phyloP scores from a whole-genome alignment of 441 rosid genomes.

The Aquilaria agallochum region DNA sequence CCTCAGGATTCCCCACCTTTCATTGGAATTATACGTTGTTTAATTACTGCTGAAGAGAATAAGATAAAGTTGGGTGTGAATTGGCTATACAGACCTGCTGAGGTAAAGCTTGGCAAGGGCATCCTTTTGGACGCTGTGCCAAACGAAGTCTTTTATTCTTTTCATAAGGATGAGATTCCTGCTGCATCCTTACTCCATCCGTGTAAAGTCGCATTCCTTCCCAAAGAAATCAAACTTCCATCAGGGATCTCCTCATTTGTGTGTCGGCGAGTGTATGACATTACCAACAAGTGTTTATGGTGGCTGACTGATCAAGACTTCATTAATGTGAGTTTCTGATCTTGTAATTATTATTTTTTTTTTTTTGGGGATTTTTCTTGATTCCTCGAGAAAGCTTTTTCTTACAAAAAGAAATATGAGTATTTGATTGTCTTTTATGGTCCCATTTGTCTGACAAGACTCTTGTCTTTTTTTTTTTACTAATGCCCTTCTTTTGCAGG shows the following conservation, averaged over 20 bases:
- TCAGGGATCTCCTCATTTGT: slow-evolving; percentile 68
- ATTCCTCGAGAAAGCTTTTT: no score
- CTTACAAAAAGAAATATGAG: no score
- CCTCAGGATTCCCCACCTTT: slow-evolving; percentile 69
- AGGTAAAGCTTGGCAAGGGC: slow-evolving; percentile 78
- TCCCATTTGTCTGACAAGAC: not conserved
- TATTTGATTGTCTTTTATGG: not conserved
- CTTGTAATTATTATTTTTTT: not conserved
- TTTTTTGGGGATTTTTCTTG: not conserved
- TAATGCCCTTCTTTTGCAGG: slow-evolving; percentile 28
- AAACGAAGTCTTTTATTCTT: slow-evolving; percentile 79
- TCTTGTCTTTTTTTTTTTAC: slow-evolving; percentile 1
- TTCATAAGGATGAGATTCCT: slow-evolving; percentile 80
- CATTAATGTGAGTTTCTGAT: slow-evolving; percentile 50
- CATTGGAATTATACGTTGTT: slow-evolving; percentile 57
- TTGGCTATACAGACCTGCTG: slow-evolving; percentile 77
- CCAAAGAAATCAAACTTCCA: slow-evolving; percentile 63
- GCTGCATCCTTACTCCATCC: slow-evolving; percentile 76
- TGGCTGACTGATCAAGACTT: slow-evolving; percentile 87
- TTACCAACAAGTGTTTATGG: slow-evolving; percentile 60
- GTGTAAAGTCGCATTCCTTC: slow-evolving; percentile 76
- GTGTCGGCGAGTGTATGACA: slow-evolving; percentile 76
- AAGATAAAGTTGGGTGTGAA: slow-evolving; percentile 48
- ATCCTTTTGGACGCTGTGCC: slow-evolving; percentile 68
- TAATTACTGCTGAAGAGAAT: slow-evolving; percentile 40